Percentiles rank a stretch among this genome's conserved stretches.
Evolutionary conservation across 208 protist genomes (phyloP).

Genomic region (Crithidia mellificae): DNA sequence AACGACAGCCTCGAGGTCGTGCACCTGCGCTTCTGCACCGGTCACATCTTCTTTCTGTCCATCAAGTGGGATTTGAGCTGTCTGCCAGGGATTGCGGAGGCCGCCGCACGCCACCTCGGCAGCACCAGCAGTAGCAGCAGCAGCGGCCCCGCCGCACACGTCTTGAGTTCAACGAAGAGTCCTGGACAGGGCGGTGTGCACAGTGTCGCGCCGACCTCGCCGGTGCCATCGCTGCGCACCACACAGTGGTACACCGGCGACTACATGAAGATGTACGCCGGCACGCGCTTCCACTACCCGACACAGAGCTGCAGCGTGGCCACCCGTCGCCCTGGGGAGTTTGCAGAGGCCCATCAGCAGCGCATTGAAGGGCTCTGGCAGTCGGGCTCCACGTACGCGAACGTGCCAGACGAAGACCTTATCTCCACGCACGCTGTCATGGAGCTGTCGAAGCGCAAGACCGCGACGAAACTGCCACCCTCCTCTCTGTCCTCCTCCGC

Average conservation of each 20-base stretch:
- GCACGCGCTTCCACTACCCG: slow-evolving; percentile 30
- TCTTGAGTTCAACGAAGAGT: background rate
- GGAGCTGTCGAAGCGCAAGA: slow-evolving; percentile 33
- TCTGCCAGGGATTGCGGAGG: background rate
- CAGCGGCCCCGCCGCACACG: no score
- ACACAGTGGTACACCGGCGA: slow-evolving; percentile 30
- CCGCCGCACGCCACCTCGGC: background rate
- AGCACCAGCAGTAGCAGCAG: no score
- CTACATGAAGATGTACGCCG: slow-evolving; percentile 31
- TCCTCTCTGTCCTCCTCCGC: background rate
- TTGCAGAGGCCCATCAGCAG: slow-evolving; percentile 13
- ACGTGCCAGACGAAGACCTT: slow-evolving; percentile 39
- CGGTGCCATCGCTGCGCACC: slow-evolving; percentile 16
- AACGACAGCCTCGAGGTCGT: slow-evolving; percentile 28
- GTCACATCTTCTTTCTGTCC: slow-evolving; percentile 26
- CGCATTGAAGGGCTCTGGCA: slow-evolving; percentile 32
- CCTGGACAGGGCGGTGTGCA: background rate
- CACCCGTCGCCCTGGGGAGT: slow-evolving; percentile 24
- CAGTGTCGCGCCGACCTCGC: no score
- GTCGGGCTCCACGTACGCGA: slow-evolving; percentile 14
- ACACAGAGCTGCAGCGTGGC: slow-evolving; percentile 38
- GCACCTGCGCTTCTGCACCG: slow-evolving; percentile 29
- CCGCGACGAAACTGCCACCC: background rate
- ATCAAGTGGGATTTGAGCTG: slow-evolving; percentile 23
- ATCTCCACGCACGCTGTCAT: slow-evolving; percentile 27